Conservation (phyloP, 1,284 basidiomycete species). For the Rhodotorula sp. region DNA sequence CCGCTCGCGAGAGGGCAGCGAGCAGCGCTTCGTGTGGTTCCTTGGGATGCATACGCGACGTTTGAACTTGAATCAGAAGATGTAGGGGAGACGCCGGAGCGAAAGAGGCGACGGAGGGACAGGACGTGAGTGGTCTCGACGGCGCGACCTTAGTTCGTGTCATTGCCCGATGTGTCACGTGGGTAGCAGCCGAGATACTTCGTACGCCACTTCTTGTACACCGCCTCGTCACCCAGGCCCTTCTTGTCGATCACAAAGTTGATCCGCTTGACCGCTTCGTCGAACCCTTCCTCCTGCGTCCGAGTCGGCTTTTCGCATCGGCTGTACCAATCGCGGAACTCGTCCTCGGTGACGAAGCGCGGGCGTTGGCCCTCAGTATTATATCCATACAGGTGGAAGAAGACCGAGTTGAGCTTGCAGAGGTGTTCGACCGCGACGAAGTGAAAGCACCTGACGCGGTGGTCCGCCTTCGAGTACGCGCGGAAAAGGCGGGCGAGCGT, state of each 20-base stretch:
- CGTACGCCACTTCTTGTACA: constrained; percentile 9
- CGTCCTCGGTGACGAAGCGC: constrained; percentile 6
- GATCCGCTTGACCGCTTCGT: constrained; percentile 66
- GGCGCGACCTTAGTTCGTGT: neutral
- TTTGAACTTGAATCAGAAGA: too few species aligned
- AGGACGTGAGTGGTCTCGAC: too few species aligned
- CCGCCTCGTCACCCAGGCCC: neutral
- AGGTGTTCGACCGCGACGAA: constrained; percentile 70
- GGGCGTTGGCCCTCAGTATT: neutral
- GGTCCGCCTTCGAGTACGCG: constrained; percentile 43
- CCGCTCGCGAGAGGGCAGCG: too few species aligned
- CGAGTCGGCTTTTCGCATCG: neutral
- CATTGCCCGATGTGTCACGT: neutral
- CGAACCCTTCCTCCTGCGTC: constrained; percentile 58
- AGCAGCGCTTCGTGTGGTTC: too few species aligned
- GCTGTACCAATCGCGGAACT: constrained; percentile 8
- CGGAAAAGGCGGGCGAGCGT: constrained; percentile 66
- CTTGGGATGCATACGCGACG: too few species aligned
- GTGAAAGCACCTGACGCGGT: constrained; percentile 54
- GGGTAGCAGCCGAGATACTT: constrained; percentile 9
- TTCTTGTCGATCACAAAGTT: constrained; percentile 75
- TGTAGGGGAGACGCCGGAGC: too few species aligned
- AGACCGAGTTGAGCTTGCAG: constrained; percentile 62
- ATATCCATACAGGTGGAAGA: neutral
- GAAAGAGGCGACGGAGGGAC: too few species aligned